Conservation (phyloP, 306 rosid genomes). For the Crotalaria pallida region DNA sequence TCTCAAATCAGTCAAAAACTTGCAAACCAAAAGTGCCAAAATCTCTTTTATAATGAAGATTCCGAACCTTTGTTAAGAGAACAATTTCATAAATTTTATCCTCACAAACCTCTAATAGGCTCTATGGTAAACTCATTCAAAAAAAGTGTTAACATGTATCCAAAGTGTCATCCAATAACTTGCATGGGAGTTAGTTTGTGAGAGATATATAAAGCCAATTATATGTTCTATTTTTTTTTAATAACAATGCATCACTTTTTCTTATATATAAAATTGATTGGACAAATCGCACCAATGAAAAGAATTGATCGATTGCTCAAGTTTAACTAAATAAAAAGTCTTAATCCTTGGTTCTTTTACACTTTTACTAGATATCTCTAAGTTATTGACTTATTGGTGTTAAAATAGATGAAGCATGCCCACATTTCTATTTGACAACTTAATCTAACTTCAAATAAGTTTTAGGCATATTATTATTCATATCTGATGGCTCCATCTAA, state of each 20-base stretch:
- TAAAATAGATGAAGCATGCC: slow-evolving; percentile 3
- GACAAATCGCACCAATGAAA: too few relatives aligned
- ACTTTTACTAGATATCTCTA: background rate
- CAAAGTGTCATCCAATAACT: too few relatives aligned
- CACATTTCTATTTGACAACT: slow-evolving; percentile 18
- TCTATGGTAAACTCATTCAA: background rate
- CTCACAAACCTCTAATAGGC: background rate
- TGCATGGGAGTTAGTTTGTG: background rate
- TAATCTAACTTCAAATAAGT: background rate
- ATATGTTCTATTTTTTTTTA: background rate
- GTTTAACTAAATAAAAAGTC: background rate
- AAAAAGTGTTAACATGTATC: too few relatives aligned
- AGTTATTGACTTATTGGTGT: background rate
- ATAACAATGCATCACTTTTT: background rate
- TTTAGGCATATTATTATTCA: slow-evolving; percentile 5
- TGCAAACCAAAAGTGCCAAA: background rate
- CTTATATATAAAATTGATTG: background rate
- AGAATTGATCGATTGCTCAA: too few relatives aligned
- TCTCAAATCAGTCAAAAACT: background rate
- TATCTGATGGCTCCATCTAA: background rate
- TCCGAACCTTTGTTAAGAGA: background rate
- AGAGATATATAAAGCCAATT: background rate
- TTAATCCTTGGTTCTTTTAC: background rate
- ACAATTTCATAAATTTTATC: background rate
- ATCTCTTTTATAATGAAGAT: background rate